These are phyloP conservation scores for Rhamnella rubrinervis DNA, from an alignment of 331 rosid species.

Conservation along the genomic window DNA sequence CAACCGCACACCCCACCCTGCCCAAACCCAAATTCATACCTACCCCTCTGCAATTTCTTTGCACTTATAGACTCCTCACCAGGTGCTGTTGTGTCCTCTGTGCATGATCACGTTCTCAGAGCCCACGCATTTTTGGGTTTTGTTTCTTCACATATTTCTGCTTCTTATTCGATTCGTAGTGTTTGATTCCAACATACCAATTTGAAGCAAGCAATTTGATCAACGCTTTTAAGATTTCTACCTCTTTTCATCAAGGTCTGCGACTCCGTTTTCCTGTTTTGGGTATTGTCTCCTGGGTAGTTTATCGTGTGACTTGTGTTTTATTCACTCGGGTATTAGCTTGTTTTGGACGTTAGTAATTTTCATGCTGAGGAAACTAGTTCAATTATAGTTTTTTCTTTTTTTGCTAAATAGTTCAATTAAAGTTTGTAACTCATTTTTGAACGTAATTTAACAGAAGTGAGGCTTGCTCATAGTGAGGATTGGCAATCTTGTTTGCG, in stretches of 20 bases:
- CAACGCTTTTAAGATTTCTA: slow-evolving; percentile 13
- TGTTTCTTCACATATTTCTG: slow-evolving; percentile 5
- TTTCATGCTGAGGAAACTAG: slow-evolving; percentile 11
- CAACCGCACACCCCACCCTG: slow-evolving; percentile 30
- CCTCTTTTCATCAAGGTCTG: slow-evolving; percentile 45
- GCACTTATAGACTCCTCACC: neutral
- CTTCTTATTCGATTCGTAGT: slow-evolving; percentile 16
- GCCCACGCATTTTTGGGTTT: neutral
- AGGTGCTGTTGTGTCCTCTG: neutral
- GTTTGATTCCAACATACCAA: slow-evolving; percentile 30
- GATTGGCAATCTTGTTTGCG: slow-evolving; percentile 22
- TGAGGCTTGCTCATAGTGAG: neutral
- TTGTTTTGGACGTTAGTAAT: neutral
- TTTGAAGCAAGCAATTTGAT: slow-evolving; percentile 26
- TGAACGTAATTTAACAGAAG: neutral
- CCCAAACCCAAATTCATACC: slow-evolving; percentile 54
- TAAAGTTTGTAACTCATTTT: slow-evolving; percentile 14
- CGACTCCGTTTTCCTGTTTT: slow-evolving; percentile 17
- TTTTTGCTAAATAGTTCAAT: no score
- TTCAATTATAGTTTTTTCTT: slow-evolving; percentile 7
- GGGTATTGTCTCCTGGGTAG: slow-evolving; percentile 9
- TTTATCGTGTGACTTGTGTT: slow-evolving; percentile 7
- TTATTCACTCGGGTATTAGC: neutral
- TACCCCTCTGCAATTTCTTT: slow-evolving; percentile 26
- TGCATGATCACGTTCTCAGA: slow-evolving; percentile 20